phyloP scores from a whole-genome alignment of 2,329 filamentous ascomycete species.

The Paradendryphiella salina region DNA sequence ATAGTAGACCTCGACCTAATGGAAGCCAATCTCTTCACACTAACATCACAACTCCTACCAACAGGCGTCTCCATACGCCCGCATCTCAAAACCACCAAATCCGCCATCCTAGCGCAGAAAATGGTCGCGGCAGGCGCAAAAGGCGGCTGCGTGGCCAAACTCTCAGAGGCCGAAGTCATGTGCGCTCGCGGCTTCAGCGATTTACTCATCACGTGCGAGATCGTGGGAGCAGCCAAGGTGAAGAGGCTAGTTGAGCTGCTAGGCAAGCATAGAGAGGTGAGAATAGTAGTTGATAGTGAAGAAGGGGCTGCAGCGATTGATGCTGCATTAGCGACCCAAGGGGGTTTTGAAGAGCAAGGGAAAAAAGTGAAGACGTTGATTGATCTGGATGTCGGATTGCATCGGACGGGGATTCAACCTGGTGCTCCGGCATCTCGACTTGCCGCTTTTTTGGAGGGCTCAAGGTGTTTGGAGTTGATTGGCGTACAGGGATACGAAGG shows the following conservation, averaged over 20 bases:
- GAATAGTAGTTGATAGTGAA: slow-evolving; percentile 56
- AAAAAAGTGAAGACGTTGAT: slow-evolving; percentile 50
- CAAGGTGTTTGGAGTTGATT: slow-evolving; percentile 51
- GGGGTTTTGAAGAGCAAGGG: slow-evolving; percentile 40
- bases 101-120: slow-evolving; percentile 50
- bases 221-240: slow-evolving; percentile 55
- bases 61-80: slow-evolving; percentile 54
- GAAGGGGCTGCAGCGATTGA: slow-evolving; percentile 53
- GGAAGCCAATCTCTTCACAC: slow-evolving; percentile 56
- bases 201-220: slow-evolving; percentile 57
- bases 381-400: slow-evolving; percentile 57
- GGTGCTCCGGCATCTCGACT: slow-evolving; percentile 49
- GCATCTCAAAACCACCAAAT: slow-evolving; percentile 60
- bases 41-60: slow-evolving; percentile 53
- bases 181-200: slow-evolving; percentile 53
- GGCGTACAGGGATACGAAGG: slow-evolving; percentile 60
- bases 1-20: slow-evolving; percentile 58
- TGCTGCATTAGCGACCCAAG: slow-evolving; percentile 42
- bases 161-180: slow-evolving; percentile 50
- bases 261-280: slow-evolving; percentile 44
- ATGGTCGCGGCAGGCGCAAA: slow-evolving; percentile 54
- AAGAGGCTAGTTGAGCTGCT: slow-evolving; percentile 52
- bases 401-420: slow-evolving; percentile 54
- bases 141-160: slow-evolving; percentile 58
- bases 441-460: slow-evolving; percentile 45